These are phyloP conservation scores for Hanseniaspora nectarophila DNA, from an alignment of 805 yeast species.

Conservation along the genomic window DNA sequence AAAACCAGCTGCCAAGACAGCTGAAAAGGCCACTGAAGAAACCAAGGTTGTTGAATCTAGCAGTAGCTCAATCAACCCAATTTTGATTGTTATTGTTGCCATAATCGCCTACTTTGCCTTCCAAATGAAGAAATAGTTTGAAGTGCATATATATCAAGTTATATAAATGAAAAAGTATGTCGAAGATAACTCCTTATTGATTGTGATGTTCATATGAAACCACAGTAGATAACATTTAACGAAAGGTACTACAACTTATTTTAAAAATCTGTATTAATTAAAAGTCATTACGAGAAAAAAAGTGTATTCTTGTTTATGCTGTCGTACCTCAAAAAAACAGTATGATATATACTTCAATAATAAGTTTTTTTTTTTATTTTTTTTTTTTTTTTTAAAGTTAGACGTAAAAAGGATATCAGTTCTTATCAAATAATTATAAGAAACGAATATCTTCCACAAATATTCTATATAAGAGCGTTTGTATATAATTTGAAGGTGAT, in stretches of 20 bases:
- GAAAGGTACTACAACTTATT: too few species aligned
- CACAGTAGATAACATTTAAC: too few species aligned
- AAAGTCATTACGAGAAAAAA: too few species aligned
- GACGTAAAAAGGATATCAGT: conserved; percentile 2
- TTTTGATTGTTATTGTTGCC: not conserved
- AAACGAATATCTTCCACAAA: conserved; percentile 18
- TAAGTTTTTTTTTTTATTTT: conserved; percentile 13
- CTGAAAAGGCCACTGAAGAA: conserved; percentile 17
- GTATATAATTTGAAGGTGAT: not conserved
- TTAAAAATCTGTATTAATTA: too few species aligned
- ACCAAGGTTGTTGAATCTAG: conserved; percentile 19
- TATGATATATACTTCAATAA: too few species aligned
- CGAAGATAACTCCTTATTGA: too few species aligned
- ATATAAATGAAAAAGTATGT: too few species aligned
- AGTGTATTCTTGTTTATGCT: too few species aligned
- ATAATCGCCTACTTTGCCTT: not conserved
- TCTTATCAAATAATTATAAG: conserved; percentile 20
- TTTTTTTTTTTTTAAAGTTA: not conserved
- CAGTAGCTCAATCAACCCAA: not conserved
- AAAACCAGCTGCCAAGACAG: conserved; percentile 12
- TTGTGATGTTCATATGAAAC: too few species aligned
- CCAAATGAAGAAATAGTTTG: not conserved
- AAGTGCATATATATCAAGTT: not conserved
- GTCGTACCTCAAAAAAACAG: too few species aligned
- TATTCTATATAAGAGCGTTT: not conserved